Conservation (phyloP, 352 stramenopile species). For the Phytophthora citricola region DNA sequence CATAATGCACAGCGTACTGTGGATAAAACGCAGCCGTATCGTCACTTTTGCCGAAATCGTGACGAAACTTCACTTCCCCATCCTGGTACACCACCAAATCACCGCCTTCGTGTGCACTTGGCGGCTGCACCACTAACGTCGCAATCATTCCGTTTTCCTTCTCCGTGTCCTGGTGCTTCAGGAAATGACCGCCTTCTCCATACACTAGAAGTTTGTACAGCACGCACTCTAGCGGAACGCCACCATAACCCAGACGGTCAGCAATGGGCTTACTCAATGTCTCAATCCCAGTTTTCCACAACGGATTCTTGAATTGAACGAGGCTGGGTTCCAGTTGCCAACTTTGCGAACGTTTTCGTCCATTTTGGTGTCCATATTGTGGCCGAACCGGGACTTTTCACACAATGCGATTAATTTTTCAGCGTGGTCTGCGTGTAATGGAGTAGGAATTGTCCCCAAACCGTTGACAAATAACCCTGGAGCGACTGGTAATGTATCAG, state of each 20-base stretch:
- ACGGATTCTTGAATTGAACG: slow-evolving; percentile 18
- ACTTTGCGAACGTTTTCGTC: slow-evolving; percentile 35
- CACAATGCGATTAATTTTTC: too few species aligned
- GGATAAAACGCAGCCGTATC: not conserved
- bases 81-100: not conserved
- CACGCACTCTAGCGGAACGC: slow-evolving; percentile 18
- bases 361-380: slow-evolving; percentile 19
- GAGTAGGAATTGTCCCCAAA: too few species aligned
- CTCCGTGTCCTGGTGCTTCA: slow-evolving; percentile 58
- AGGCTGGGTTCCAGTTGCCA: slow-evolving; percentile 17
- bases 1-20: slow-evolving; percentile 32
- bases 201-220: slow-evolving; percentile 63
- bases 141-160: slow-evolving; percentile 61
- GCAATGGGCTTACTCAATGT: slow-evolving; percentile 11
- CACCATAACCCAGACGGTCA: slow-evolving; percentile 16
- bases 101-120: slow-evolving; percentile 13
- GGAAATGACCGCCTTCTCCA: slow-evolving; percentile 42
- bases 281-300: slow-evolving; percentile 19
- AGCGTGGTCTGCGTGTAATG: too few species aligned
- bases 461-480: too few species aligned
- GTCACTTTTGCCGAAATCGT: slow-evolving; percentile 5
- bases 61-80: not conserved
- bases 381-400: slow-evolving; percentile 37
- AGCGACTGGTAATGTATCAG: too few species aligned
- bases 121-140: slow-evolving; percentile 49